Percentiles rank a stretch among this genome's conserved stretches.
phyloP scores from a whole-genome alignment of 805 yeast species.

The Candida andamanensis region DNA sequence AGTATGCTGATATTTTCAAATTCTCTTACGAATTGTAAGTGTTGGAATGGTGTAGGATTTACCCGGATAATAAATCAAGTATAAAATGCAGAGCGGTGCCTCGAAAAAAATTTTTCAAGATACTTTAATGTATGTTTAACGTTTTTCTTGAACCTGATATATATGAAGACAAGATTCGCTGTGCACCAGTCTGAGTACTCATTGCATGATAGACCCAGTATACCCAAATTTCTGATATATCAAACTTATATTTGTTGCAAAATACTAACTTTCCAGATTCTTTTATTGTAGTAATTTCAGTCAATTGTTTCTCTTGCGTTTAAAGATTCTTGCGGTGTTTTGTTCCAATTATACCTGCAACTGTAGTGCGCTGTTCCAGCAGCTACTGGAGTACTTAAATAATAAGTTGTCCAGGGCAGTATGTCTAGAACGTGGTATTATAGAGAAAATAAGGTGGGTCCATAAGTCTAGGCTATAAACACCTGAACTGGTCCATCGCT shows the following conservation, averaged over 20 bases:
- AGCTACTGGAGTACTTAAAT: no score
- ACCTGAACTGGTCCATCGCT: no score
- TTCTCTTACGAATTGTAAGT: no score
- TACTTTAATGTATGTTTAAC: constrained; percentile 2
- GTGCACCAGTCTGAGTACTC: constrained; percentile 52
- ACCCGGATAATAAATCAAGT: constrained; percentile 4
- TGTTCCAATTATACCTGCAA: constrained; percentile 3
- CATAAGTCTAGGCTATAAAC: no score
- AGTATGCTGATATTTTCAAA: no score
- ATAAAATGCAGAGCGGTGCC: not conserved
- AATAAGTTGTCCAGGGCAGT: no score
- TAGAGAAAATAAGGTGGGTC: no score
- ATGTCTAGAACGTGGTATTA: no score
- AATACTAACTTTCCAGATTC: constrained; percentile 6
- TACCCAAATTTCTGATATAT: constrained; percentile 43
- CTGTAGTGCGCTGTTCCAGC: no score
- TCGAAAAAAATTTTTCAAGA: not conserved
- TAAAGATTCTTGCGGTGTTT: no score
- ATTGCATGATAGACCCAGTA: constrained; percentile 41
- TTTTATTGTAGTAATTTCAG: not conserved
- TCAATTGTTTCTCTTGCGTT: not conserved
- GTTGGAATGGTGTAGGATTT: no score
- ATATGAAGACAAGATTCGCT: constrained; percentile 45
- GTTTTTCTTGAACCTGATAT: constrained; percentile 2
- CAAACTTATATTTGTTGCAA: not conserved